phyloP scores from a whole-genome alignment of 208 protist species.

The Acanthamoeba healyi region DNA sequence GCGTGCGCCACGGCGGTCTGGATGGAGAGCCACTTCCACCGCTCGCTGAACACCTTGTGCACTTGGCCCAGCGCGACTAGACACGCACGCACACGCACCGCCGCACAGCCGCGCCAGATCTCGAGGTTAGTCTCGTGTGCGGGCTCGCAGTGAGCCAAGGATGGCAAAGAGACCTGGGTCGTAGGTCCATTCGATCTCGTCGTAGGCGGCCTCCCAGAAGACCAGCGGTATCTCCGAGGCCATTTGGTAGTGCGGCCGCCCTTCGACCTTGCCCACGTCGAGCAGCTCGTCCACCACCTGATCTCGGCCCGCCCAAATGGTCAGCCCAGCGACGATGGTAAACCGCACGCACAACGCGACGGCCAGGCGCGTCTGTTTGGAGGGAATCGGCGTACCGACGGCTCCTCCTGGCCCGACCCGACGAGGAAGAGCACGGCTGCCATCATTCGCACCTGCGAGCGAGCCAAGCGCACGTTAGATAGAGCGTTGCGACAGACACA shows the following conservation, averaged over 20 bases:
- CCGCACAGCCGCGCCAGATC: too few species aligned
- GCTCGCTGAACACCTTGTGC: constrained; percentile 39
- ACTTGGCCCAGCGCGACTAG: not conserved
- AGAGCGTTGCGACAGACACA: not conserved
- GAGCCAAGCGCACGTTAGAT: not conserved
- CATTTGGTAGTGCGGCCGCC: constrained; percentile 88
- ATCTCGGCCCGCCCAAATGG: too few species aligned
- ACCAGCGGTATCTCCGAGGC: constrained; percentile 88
- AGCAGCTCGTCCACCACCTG: constrained; percentile 85
- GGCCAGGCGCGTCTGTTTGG: too few species aligned
- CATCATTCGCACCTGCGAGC: constrained; percentile 92
- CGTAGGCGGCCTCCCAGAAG: constrained; percentile 89
- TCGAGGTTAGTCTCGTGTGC: too few species aligned
- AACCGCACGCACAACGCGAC: not conserved
- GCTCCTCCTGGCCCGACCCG: constrained; percentile 62
- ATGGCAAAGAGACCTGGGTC: too few species aligned
- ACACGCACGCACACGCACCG: too few species aligned
- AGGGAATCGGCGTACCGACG: constrained; percentile 34
- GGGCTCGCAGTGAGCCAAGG: too few species aligned
- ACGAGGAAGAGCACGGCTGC: constrained; percentile 90
- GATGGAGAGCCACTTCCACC: constrained; percentile 39
- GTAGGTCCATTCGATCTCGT: constrained; percentile 82
- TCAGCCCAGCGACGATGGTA: too few species aligned
- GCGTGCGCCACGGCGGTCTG: not conserved
- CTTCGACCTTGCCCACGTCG: constrained; percentile 77